Evolutionary conservation across 1,284 basidiomycete species (phyloP).

Genomic region (Agaricales sp.): DNA sequence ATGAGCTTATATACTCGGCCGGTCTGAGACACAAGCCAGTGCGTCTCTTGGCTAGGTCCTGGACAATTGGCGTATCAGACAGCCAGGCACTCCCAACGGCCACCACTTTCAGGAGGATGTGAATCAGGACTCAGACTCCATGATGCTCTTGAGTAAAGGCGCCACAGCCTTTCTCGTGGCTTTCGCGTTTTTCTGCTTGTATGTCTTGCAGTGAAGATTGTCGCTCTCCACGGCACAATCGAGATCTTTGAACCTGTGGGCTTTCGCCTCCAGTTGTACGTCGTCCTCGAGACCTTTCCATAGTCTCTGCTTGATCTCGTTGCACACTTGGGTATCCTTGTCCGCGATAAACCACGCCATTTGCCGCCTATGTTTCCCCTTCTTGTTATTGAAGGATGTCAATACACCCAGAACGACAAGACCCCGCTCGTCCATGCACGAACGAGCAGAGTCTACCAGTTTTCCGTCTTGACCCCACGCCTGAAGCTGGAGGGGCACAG

Average conservation of each 20-base stretch:
- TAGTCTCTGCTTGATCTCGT: conserved; percentile 17
- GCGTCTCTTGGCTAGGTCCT: too few species aligned
- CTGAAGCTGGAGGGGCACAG: conserved; percentile 65
- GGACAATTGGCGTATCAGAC: too few species aligned
- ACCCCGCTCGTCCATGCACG: conserved; percentile 56
- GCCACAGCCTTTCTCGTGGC: conserved; percentile 77
- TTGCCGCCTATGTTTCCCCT: conserved; percentile 60
- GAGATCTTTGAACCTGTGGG: conserved; percentile 24
- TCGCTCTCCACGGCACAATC: conserved; percentile 18
- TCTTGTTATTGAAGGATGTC: conserved; percentile 47
- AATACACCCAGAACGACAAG: conserved; percentile 69
- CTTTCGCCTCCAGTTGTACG: conserved; percentile 39
- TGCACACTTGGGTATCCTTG: conserved; percentile 7
- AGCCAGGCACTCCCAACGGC: too few species aligned
- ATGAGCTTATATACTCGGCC: too few species aligned
- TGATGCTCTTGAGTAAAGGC: conserved; percentile 53
- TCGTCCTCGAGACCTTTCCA: conserved; percentile 50
- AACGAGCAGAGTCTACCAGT: conserved; percentile 38
- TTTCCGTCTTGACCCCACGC: conserved; percentile 32
- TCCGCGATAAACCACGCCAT: conserved; percentile 49
- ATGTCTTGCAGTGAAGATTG: conserved; percentile 33
- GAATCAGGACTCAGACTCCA: conserved; percentile 22
- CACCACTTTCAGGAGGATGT: too few species aligned
- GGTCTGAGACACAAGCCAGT: too few species aligned
- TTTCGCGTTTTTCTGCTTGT: conserved; percentile 66